Conservation (phyloP, 1,139 yeast genomes). For the Arxiozyma telluris region DNA sequence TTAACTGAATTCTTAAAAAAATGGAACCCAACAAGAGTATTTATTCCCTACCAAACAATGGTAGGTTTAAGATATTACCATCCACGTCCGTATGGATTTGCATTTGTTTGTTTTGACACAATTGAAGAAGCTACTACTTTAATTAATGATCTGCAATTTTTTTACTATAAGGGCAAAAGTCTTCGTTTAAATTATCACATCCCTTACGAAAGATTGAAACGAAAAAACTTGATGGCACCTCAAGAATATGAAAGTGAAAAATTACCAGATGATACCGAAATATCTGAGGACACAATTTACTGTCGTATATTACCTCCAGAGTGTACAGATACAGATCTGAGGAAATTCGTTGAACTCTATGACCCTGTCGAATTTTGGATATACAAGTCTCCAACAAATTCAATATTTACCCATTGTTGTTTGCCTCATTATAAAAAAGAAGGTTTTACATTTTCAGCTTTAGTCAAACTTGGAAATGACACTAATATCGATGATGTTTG, state of each 20-base stretch:
- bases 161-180: constrained; percentile 34
- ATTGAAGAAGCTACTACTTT: constrained; percentile 43
- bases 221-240: neutral
- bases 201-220: constrained; percentile 30
- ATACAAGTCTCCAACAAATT: constrained; percentile 23
- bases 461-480: neutral
- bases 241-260: neutral
- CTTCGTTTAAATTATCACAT: constrained; percentile 35
- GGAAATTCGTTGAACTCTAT: constrained; percentile 38
- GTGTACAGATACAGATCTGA: constrained; percentile 37
- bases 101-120: constrained; percentile 52
- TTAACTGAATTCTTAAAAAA: constrained; percentile 37
- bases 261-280: constrained; percentile 15
- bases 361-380: constrained; percentile 42
- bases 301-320: constrained; percentile 39
- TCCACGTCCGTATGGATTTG: constrained; percentile 50
- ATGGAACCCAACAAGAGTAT: constrained; percentile 33
- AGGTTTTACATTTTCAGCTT: neutral
- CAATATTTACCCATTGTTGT: neutral
- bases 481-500: neutral
- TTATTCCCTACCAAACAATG: constrained; percentile 49
- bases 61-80: constrained; percentile 36
- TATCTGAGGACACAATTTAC: constrained; percentile 45
- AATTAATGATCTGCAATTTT: constrained; percentile 36
- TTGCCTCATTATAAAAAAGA: neutral